A percentile compares a stretch with the other conserved stretches of the same genome.
phyloP scores from a whole-genome alignment of 2,329 filamentous ascomycete species.

The Monosporascus sp. region DNA sequence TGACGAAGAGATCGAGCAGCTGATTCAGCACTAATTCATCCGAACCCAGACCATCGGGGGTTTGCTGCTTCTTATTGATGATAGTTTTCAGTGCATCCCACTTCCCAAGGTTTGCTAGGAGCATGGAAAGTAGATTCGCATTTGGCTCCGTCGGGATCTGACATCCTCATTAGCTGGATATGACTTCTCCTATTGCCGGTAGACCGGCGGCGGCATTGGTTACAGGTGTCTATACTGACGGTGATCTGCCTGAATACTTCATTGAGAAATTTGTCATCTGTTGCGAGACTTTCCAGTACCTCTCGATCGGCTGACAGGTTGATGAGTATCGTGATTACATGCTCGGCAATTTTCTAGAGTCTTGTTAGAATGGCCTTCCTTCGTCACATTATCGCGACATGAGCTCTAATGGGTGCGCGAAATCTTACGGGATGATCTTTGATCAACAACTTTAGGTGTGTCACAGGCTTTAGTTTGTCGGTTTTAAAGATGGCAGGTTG shows the following conservation, averaged over 20 bases:
- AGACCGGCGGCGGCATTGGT: not conserved
- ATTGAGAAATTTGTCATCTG: slow-evolving; percentile 77
- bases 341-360: slow-evolving; percentile 76
- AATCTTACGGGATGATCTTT: slow-evolving; percentile 73
- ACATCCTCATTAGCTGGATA: slow-evolving; percentile 9
- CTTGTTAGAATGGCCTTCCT: not conserved
- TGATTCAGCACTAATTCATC: slow-evolving; percentile 79
- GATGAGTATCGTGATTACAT: slow-evolving; percentile 85
- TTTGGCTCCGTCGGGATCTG: slow-evolving; percentile 71
- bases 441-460: slow-evolving; percentile 80
- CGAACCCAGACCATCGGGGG: slow-evolving; percentile 65
- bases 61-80: slow-evolving; percentile 59
- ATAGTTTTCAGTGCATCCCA: slow-evolving; percentile 67
- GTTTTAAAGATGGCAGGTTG: slow-evolving; percentile 80
- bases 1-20: slow-evolving; percentile 92
- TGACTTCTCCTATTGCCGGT: not conserved
- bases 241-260: slow-evolving; percentile 67
- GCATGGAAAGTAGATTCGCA: slow-evolving; percentile 82
- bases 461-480: slow-evolving; percentile 70
- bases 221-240: slow-evolving; percentile 43
- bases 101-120: slow-evolving; percentile 88
- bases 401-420: not conserved
- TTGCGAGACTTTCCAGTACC: slow-evolving; percentile 65
- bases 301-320: slow-evolving; percentile 77
- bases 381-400: not conserved